Base-by-base conservation (phyloP, 108 stramenopile species). In the Hondaea fermentalgiana region DNA sequence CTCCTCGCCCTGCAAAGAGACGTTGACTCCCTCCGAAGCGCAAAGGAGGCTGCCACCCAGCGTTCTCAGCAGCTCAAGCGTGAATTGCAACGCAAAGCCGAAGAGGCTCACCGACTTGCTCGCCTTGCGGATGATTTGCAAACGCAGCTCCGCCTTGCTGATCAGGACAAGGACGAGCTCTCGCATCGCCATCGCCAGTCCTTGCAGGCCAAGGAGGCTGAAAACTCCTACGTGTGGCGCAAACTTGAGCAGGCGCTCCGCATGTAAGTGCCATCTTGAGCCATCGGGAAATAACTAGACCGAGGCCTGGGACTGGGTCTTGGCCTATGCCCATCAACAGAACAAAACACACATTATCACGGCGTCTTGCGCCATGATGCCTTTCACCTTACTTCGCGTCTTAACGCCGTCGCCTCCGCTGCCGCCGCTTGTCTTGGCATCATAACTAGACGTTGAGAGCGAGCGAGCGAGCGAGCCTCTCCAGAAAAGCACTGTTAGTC, bases 211-310 rank as follows among this genome's bases (percentile, higher is more conserved):
- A 83, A 83, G 76, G 76, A 83, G n/a, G 76, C 76, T 23, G 76
- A 83, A 23, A 83, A 83, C 3, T 53, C 76, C 12, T 83, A 83
- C 4, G 76, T 83, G 10, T 83, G 76, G 76, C 45, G 25, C 76
- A 83, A 83, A 45, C 76, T 83, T 16, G 76, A 83, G 51, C 76
- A 83, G 51, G 76, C 76, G 45, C 76, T 83, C 51, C 45, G 51
- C n/a, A 47, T 83, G 76, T 83, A 83, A 42, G 35, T 35, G 35
- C 35, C 35, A 35, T 35, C 35, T 0, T 35, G 35, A 35, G 35
- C 35, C 35, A 35, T 35, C 35, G 35, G 35, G 35, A 2, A 35
- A 1, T 35, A 35, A 35, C 2, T 35, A 2, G 35, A 2, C 35
- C 35, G 35, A 2, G 35, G 35, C 35, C 35, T 35, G 35, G 35